Conservation (phyloP, 371 early-diverging fungal genomes). For the Mucor plumbeus region DNA sequence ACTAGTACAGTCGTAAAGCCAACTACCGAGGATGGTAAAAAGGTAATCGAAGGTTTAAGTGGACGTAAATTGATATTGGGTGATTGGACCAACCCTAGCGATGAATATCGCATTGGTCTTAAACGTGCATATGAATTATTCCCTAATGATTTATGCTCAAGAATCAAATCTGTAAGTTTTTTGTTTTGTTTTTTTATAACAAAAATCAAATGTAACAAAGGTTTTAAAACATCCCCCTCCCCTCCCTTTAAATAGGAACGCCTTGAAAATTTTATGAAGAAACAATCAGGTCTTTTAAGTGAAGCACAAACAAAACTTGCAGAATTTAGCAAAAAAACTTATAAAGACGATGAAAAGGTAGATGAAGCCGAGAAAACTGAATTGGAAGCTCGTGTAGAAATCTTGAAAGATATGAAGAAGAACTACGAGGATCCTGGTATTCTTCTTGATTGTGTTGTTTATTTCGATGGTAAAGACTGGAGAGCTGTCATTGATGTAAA, state of each 20-base stretch:
- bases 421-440: constrained; percentile 81
- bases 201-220: too few species aligned
- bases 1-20: constrained; percentile 67
- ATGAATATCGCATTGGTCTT: constrained; percentile 84
- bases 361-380: constrained; percentile 59
- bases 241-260: constrained; percentile 68
- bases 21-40: constrained; percentile 46
- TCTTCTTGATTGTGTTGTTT: constrained; percentile 84
- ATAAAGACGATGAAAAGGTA: constrained; percentile 21
- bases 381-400: constrained; percentile 72
- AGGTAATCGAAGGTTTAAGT: constrained; percentile 68
- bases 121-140: constrained; percentile 83
- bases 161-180: constrained; percentile 61
- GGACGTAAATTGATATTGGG: constrained; percentile 79
- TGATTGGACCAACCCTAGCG: constrained; percentile 79
- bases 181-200: too few species aligned
- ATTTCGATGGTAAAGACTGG: constrained; percentile 89
- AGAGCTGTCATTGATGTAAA: constrained; percentile 83
- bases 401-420: constrained; percentile 66
- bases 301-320: constrained; percentile 65
- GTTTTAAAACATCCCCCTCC: too few species aligned
- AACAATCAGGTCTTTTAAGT: constrained; percentile 70
- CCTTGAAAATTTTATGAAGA: constrained; percentile 62
- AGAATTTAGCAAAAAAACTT: constrained; percentile 44
- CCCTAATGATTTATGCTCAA: constrained; percentile 63